Evolutionary conservation across 176 grass and related monocot species (phyloP).

Genomic region (Raddia guianensis): DNA sequence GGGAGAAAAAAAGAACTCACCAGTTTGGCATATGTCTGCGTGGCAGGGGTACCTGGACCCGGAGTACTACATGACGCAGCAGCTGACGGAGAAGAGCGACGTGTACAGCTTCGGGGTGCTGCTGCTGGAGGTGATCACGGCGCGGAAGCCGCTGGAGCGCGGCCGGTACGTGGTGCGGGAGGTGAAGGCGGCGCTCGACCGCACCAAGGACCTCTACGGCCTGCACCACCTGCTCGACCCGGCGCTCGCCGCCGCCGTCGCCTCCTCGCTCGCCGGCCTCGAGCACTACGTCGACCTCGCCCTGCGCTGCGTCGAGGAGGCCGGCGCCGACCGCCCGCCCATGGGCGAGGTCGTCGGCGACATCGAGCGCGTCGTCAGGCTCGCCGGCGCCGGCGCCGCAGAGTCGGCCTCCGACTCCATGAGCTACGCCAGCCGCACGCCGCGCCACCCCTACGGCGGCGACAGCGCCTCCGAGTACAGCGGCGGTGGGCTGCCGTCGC

Average conservation of each 20-base stretch:
- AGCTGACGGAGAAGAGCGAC: slow-evolving; percentile 87
- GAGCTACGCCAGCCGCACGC: slow-evolving; percentile 43
- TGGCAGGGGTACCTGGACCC: slow-evolving; percentile 82
- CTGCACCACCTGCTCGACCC: slow-evolving; percentile 67
- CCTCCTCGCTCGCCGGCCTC: slow-evolving; percentile 36
- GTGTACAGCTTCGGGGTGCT: slow-evolving; percentile 96
- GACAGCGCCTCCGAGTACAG: slow-evolving; percentile 58
- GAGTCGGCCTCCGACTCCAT: slow-evolving; percentile 55
- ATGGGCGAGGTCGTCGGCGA: slow-evolving; percentile 69
- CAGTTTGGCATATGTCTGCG: too few species aligned
- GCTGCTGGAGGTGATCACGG: slow-evolving; percentile 73
- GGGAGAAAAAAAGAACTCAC: too few species aligned
- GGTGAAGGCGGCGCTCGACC: slow-evolving; percentile 52
- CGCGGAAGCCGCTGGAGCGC: slow-evolving; percentile 64
- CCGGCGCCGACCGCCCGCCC: slow-evolving; percentile 50
- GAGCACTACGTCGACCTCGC: slow-evolving; percentile 66
- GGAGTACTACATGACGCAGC: slow-evolving; percentile 93
- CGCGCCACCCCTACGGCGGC: slow-evolving; percentile 59
- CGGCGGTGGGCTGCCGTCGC: slow-evolving; percentile 40
- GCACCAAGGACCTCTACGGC: slow-evolving; percentile 53
- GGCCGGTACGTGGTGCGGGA: slow-evolving; percentile 69
- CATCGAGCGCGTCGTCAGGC: slow-evolving; percentile 63
- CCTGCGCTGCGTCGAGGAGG: slow-evolving; percentile 68
- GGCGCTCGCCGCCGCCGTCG: slow-evolving; percentile 28
- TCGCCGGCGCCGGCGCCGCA: slow-evolving; percentile 37